Percentiles rank a stretch among this genome's conserved stretches.
These are phyloP conservation scores for Oxyria digyna DNA, from an alignment of 148 eudicot species.

Conservation along the genomic window DNA sequence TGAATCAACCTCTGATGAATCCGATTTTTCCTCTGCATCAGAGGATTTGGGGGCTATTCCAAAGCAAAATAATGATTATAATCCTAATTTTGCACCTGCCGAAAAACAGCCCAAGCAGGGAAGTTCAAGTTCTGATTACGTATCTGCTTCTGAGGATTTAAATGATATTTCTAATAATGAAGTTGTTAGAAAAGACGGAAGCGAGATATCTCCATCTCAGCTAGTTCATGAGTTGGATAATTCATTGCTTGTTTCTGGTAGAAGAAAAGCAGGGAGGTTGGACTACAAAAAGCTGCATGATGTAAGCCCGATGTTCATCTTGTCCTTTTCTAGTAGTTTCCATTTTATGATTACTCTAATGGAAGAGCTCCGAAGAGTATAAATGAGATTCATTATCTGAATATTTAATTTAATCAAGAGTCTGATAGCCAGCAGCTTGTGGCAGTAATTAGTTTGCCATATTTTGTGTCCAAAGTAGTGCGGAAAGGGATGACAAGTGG, in stretches of 20 bases:
- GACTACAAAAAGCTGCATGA: slow-evolving; percentile 89
- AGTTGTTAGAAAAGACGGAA: slow-evolving; percentile 15
- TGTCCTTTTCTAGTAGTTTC: neutral
- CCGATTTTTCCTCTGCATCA: slow-evolving; percentile 47
- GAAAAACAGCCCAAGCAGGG: slow-evolving; percentile 33
- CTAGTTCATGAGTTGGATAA: slow-evolving; percentile 24
- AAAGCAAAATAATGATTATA: slow-evolving; percentile 44
- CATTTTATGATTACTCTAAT: neutral
- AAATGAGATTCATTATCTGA: neutral
- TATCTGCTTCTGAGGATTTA: slow-evolving; percentile 85
- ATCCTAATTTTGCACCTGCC: slow-evolving; percentile 44
- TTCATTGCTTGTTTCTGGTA: slow-evolving; percentile 27
- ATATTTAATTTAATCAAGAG: neutral
- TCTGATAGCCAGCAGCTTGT: neutral
- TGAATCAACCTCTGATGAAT: slow-evolving; percentile 45
- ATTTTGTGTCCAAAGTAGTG: neutral
- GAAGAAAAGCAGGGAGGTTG: slow-evolving; percentile 56
- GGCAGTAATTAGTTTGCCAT: neutral
- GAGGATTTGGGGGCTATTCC: slow-evolving; percentile 39
- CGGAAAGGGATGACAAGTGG: neutral
- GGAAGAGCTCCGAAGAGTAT: neutral
- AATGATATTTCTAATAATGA: slow-evolving; percentile 21
- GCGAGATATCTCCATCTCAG: slow-evolving; percentile 17
- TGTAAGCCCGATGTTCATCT: slow-evolving; percentile 40
- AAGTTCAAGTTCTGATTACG: slow-evolving; percentile 76